Percentiles rank a stretch among this genome's conserved stretches.
Evolutionary conservation across 225 moss, liverwort and hornwort genomes (phyloP).

Genomic region (Neckera pumila): DNA sequence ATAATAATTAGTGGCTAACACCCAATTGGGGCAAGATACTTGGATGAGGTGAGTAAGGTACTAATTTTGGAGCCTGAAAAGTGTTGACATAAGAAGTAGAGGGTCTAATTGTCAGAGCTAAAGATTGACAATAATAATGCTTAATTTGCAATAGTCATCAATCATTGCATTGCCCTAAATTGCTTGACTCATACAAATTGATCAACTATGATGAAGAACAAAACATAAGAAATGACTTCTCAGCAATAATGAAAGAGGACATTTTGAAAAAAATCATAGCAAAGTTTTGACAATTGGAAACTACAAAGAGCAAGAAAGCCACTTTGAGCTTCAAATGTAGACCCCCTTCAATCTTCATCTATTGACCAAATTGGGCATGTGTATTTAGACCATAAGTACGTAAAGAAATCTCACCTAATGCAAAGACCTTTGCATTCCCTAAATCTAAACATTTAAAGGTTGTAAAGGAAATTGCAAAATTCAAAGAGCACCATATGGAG

Average conservation of each 20-base stretch:
- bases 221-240: neutral
- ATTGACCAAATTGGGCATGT: neutral
- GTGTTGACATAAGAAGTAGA: accelerated
- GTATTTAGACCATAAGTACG: neutral
- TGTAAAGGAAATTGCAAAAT: no score
- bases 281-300: neutral
- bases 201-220: neutral
- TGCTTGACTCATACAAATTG: neutral
- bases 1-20: neutral
- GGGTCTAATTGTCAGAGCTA: accelerated
- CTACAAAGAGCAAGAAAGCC: accelerated
- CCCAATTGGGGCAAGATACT: accelerated
- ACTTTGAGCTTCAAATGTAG: neutral
- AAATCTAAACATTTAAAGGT: no score
- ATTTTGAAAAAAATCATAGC: neutral
- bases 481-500: no score
- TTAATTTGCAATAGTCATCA: neutral
- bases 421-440: no score
- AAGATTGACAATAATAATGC: neutral
- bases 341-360: no score
- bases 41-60: neutral
- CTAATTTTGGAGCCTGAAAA: accelerated
- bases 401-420: no score
- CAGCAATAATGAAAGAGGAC: neutral
- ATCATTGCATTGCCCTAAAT: neutral